phyloP scores from a whole-genome alignment of 495 filamentous ascomycete genomes.

The Annulohypoxylon stygium region DNA sequence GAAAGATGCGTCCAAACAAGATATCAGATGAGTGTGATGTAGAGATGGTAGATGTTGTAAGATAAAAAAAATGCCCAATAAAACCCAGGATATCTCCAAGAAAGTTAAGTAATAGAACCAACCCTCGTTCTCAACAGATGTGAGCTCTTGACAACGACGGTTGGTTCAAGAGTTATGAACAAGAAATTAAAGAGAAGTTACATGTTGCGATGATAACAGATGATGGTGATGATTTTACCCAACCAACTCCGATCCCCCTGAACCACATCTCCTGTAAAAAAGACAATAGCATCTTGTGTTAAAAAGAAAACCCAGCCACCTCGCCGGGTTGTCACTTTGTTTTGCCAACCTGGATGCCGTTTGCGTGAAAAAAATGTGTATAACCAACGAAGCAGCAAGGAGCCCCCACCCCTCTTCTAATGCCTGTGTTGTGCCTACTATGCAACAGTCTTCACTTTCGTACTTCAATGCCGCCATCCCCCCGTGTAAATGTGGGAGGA shows the following conservation, averaged over 20 bases:
- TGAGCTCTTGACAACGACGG: neutral
- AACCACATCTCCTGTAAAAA: constrained; percentile 40
- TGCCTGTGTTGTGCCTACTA: constrained; percentile 29
- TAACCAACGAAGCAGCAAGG: constrained; percentile 35
- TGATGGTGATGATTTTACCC: constrained; percentile 35
- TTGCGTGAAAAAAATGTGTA: constrained; percentile 20
- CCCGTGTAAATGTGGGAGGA: constrained; percentile 11
- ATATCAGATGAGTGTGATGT: constrained; percentile 29
- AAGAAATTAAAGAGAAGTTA: constrained; percentile 23
- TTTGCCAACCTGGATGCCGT: constrained; percentile 45
- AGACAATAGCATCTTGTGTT: constrained; percentile 25
- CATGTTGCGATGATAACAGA: constrained; percentile 15
- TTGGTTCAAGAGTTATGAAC: constrained; percentile 32
- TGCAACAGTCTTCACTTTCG: constrained; percentile 43
- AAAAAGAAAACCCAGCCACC: constrained; percentile 26
- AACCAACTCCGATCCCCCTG: constrained; percentile 42
- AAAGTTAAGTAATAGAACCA: constrained; percentile 30
- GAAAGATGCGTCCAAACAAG: constrained; percentile 14
- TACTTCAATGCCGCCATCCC: constrained; percentile 18
- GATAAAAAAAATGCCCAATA: constrained; percentile 12
- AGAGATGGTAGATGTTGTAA: neutral
- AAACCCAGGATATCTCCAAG: constrained; percentile 44
- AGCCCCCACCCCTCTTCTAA: constrained; percentile 26
- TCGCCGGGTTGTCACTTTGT: constrained; percentile 36
- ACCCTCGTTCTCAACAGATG: constrained; percentile 6